Evolutionary conservation across 75 land plant species (phyloP).

Genomic region (Larix kaempferi): DNA sequence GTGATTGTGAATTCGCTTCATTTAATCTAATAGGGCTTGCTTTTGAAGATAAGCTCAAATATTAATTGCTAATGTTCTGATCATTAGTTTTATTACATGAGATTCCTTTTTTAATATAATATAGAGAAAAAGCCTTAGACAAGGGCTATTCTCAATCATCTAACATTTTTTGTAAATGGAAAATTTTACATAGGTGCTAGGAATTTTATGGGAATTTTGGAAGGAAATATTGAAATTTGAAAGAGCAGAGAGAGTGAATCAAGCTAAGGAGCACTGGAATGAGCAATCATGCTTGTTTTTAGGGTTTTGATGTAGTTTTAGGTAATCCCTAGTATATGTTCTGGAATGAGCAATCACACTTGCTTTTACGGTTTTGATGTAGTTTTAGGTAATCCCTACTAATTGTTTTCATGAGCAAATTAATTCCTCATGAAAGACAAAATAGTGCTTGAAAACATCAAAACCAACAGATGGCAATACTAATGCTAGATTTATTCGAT

Average conservation of each 20-base stretch:
- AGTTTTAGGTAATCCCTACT: too few relatives aligned
- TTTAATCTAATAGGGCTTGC: slow-evolving; percentile 51
- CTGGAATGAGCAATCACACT: too few relatives aligned
- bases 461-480: too few relatives aligned
- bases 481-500: too few relatives aligned
- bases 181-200: background rate
- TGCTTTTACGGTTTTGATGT: too few relatives aligned
- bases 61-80: too few relatives aligned
- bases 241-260: slow-evolving; percentile 1
- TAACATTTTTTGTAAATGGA: background rate
- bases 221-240: slow-evolving; percentile 3
- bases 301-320: background rate
- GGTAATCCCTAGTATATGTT: too few relatives aligned
- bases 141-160: background rate
- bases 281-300: slow-evolving; percentile 7
- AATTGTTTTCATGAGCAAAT: too few relatives aligned
- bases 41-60: slow-evolving; percentile 34
- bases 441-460: too few relatives aligned
- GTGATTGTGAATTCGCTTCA: slow-evolving; percentile 57
- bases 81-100: background rate
- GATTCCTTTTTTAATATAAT: background rate
- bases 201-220: too few relatives aligned
- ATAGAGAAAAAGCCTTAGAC: background rate
- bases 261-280: slow-evolving; percentile 9
- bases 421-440: too few relatives aligned